phyloP scores from a whole-genome alignment of 2,329 filamentous ascomycete genomes.

The Xylariales sp. region DNA sequence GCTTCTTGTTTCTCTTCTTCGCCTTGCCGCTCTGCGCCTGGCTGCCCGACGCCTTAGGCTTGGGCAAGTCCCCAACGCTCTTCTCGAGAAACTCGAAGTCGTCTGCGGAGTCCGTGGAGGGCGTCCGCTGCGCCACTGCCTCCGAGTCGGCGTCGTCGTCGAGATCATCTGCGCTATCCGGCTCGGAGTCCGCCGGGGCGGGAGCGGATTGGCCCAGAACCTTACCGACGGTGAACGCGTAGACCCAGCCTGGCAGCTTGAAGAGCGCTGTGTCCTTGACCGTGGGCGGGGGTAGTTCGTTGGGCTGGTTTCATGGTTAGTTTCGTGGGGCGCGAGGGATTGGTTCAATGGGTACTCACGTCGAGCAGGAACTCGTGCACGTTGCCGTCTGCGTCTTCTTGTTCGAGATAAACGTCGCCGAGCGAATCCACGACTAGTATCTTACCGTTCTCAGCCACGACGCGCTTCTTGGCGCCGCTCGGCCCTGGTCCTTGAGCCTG shows the following conservation, averaged over 20 bases:
- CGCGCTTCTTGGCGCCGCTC: slow-evolving; percentile 83
- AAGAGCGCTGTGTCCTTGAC: slow-evolving; percentile 85
- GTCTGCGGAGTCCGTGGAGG: slow-evolving; percentile 68
- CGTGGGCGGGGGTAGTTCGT: slow-evolving; percentile 82
- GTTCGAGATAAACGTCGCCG: slow-evolving; percentile 95
- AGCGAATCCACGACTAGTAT: slow-evolving; percentile 90
- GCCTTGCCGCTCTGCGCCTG: slow-evolving; percentile 58
- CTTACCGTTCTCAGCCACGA: slow-evolving; percentile 95
- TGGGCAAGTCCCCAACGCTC: slow-evolving; percentile 65
- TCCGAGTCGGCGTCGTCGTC: slow-evolving; percentile 60
- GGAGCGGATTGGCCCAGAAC: slow-evolving; percentile 54
- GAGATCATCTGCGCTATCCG: slow-evolving; percentile 53
- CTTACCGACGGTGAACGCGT: slow-evolving; percentile 66
- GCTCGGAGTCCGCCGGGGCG: slow-evolving; percentile 48
- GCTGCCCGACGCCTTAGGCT: slow-evolving; percentile 62
- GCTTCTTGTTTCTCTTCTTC: slow-evolving; percentile 68
- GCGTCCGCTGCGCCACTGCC: slow-evolving; percentile 61
- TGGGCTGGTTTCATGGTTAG: slow-evolving; percentile 63
- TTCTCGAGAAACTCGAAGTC: slow-evolving; percentile 74
- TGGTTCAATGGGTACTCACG: slow-evolving; percentile 63
- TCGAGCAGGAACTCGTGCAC: slow-evolving; percentile 88
- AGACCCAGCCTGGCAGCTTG: slow-evolving; percentile 80
- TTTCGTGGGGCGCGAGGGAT: not conserved
- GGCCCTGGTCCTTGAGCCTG: slow-evolving; percentile 66
- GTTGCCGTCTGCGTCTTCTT: slow-evolving; percentile 87